Percentiles rank a stretch among this genome's conserved stretches.
Conservation (phyloP, 75 land plant species). For the Cunninghamia lanceolata region DNA sequence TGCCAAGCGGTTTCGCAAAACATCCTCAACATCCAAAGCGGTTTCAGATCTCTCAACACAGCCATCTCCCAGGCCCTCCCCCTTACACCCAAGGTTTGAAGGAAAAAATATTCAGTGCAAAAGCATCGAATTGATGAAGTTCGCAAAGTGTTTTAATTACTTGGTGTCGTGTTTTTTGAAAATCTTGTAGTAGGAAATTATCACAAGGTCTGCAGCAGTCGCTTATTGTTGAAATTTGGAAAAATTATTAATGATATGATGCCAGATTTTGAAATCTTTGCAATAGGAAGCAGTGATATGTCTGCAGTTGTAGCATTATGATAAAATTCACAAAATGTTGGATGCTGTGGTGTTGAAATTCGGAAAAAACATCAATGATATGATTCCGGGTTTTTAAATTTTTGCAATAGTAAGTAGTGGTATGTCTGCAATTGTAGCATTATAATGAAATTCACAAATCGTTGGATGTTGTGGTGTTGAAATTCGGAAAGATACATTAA, state of each 20-base stretch:
- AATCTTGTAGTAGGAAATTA: neutral
- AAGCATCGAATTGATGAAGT: neutral
- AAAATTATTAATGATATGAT: too few species aligned
- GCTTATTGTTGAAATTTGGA: too few species aligned
- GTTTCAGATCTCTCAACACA: constrained; percentile 48
- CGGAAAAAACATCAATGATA: too few species aligned
- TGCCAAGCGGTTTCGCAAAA: constrained; percentile 65
- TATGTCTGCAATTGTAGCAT: too few species aligned
- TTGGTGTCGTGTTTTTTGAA: neutral
- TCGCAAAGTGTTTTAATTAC: neutral
- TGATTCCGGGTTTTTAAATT: too few species aligned
- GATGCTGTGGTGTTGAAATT: neutral
- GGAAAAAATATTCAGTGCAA: neutral
- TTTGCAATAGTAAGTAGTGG: too few species aligned
- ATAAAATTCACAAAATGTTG: too few species aligned
- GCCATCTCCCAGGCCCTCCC: constrained; percentile 18
- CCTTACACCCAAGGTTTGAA: constrained; percentile 2
- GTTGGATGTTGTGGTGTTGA: neutral
- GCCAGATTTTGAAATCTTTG: too few species aligned
- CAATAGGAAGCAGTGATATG: too few species aligned
- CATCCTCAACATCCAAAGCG: constrained; percentile 46
- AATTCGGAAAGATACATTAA: too few species aligned
- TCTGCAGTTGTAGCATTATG: too few species aligned
- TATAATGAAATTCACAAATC: too few species aligned
- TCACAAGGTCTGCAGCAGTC: neutral